Evolutionary conservation across 2,329 filamentous ascomycete genomes (phyloP), one percentile per base, ranked within the genome.

Genomic region (Cladobotryum protrusum): DNA sequence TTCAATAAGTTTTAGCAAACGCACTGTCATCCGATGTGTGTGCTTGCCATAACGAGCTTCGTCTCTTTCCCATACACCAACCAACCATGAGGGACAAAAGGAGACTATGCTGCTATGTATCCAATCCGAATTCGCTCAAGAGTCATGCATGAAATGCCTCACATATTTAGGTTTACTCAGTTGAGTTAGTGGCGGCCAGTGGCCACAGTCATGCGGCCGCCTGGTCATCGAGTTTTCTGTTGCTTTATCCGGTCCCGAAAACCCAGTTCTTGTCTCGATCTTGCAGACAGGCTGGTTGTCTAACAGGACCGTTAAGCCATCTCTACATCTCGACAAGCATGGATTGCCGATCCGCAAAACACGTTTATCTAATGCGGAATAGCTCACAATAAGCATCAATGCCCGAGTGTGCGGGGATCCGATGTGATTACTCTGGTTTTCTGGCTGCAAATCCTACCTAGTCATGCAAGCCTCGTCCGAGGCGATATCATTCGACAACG

Each of bases 241-340:
- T 43, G 41, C 41, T 17, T 43, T n/a, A 43, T 43, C 41, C 29
- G 13, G 15, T 12, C 15, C 41, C 41, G 18, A 15, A 4, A n/a
- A 43, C 32, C 17, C 18, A n/a, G 20, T 29, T n/a, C 41, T 15
- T 45, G 43, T 45, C 43, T 45, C 24, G 43, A 45, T 45, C 29
- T 36, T 36, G 43, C 43, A 45, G 43, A 12, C 11, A 36, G 32
- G 40, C 40, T 18, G 7, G 24, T 29, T 29, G 24, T 29, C 24
- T 29, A 29, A 29, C 24, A 29, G 24, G 24, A 29, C 24, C 24
- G 24, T 29, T 4, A 24, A 24, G 20, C 20, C 20, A 24, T 37
- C 15, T 7, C 35, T 14, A 37, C 35, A 37, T 24, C 7, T 24
- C 20, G 7, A 24, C 20, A 4, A 24, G 20, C 20, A 24, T 24